Evolutionary conservation across 176 grass and related monocot genomes (phyloP).

Genomic region (Luzula sylvatica): DNA sequence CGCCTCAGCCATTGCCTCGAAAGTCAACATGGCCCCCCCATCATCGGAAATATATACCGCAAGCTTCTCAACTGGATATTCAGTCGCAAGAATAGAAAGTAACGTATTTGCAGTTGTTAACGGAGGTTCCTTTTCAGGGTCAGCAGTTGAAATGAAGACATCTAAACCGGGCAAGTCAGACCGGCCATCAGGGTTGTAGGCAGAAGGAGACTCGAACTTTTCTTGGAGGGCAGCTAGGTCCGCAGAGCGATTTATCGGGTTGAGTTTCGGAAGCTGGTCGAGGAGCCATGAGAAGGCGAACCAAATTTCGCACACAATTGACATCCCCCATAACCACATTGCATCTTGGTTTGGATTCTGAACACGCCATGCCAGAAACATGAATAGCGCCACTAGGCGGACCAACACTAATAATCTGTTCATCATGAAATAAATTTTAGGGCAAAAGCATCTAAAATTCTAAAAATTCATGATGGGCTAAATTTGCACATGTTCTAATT

Average conservation of each 20-base stretch:
- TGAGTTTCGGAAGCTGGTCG: slow-evolving; percentile 80
- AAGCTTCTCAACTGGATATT: slow-evolving; percentile 75
- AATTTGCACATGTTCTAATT: neutral
- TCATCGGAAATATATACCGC: slow-evolving; percentile 71
- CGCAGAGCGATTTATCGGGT: slow-evolving; percentile 58
- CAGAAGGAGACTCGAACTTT: slow-evolving; percentile 46
- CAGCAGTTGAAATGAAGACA: slow-evolving; percentile 77
- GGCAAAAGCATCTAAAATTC: neutral
- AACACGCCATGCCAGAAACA: slow-evolving; percentile 58
- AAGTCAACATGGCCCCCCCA: slow-evolving; percentile 55
- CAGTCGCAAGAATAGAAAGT: slow-evolving; percentile 64
- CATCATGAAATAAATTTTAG: neutral
- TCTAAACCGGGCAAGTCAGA: slow-evolving; percentile 59
- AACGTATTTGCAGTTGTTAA: slow-evolving; percentile 60
- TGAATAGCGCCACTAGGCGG: slow-evolving; percentile 37
- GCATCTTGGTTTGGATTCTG: slow-evolving; percentile 62
- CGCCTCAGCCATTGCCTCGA: slow-evolving; percentile 68
- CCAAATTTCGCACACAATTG: slow-evolving; percentile 76
- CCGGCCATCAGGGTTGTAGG: slow-evolving; percentile 44
- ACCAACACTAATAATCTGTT: slow-evolving; percentile 51
- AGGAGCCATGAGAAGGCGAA: slow-evolving; percentile 76
- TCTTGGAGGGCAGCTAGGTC: slow-evolving; percentile 50
- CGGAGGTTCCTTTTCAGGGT: slow-evolving; percentile 75
- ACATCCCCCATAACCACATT: slow-evolving; percentile 70
- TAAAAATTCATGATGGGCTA: neutral